These are phyloP conservation scores for Papiliotrema terrestris DNA, from an alignment of 1,284 basidiomycete species.

Conservation along the genomic window DNA sequence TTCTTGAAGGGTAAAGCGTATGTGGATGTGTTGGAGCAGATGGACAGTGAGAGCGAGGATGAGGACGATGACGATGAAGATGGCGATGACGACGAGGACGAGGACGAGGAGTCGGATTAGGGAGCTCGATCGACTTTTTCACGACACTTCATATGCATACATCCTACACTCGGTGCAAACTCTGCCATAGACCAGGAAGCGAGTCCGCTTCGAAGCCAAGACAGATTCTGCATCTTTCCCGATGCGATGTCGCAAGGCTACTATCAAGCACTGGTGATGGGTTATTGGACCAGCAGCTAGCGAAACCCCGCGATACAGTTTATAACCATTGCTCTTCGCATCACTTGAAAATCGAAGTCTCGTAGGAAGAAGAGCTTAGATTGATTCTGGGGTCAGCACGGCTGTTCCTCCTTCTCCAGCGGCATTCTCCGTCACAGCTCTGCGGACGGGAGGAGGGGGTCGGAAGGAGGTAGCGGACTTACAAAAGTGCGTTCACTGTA, in stretches of 20 bases:
- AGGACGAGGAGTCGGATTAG: conserved; percentile 5
- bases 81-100: conserved; percentile 16
- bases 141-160: no score
- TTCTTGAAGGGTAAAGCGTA: conserved; percentile 42
- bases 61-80: conserved; percentile 37
- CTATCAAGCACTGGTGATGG: conserved; percentile 43
- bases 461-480: no score
- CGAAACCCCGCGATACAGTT: conserved; percentile 32
- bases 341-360: not conserved
- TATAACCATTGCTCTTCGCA: conserved; percentile 20
- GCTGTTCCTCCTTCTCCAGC: no score
- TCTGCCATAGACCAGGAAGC: no score
- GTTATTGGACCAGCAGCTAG: conserved; percentile 34
- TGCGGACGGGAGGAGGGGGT: no score
- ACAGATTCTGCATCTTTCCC: not conserved
- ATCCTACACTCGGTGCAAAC: no score
- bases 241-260: conserved; percentile 38
- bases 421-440: no score
- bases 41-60: conserved; percentile 44
- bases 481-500: no score
- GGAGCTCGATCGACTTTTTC: no score
- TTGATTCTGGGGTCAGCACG: no score
- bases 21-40: conserved; percentile 44
- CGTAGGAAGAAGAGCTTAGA: no score
- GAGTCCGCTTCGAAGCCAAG: no score